Evolutionary conservation across 2,329 filamentous ascomycete species (phyloP).

Genomic region (Cladosporium sp.): DNA sequence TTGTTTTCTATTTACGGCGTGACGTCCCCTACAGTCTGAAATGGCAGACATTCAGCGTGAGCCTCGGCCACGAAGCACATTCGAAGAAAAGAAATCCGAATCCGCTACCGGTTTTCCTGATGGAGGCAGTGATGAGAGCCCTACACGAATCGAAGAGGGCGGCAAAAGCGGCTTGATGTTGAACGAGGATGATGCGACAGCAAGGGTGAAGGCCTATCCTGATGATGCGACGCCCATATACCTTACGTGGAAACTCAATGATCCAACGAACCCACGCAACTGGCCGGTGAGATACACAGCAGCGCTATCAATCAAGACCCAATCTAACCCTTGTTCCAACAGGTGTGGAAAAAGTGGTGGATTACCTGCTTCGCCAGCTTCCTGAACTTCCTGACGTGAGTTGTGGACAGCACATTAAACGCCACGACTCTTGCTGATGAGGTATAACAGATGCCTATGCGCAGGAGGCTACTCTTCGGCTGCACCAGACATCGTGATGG

Average conservation of each 20-base stretch:
- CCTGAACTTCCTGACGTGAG: slow-evolving; percentile 33
- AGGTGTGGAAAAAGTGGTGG: slow-evolving; percentile 43
- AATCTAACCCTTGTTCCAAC: background rate
- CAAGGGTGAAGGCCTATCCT: slow-evolving; percentile 25
- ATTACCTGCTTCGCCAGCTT: slow-evolving; percentile 45
- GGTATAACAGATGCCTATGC: slow-evolving; percentile 22
- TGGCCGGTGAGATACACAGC: slow-evolving; percentile 35
- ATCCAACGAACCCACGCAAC: slow-evolving; percentile 44
- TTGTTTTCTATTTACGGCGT: background rate
- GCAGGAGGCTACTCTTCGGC: slow-evolving; percentile 52
- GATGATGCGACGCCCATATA: slow-evolving; percentile 28
- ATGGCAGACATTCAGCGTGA: slow-evolving; percentile 15
- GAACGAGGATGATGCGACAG: slow-evolving; percentile 24
- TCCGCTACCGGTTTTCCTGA: background rate
- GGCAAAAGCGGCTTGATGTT: slow-evolving; percentile 23
- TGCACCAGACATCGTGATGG: slow-evolving; percentile 43
- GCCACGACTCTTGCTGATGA: background rate
- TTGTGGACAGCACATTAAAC: background rate
- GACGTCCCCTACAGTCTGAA: background rate
- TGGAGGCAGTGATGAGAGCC: background rate
- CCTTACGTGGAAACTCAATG: slow-evolving; percentile 28
- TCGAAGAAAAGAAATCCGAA: slow-evolving; percentile 13
- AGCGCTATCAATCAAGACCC: background rate
- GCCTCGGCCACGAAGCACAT: background rate
- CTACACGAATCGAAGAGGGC: slow-evolving; percentile 17